Conservation (phyloP, 305 asterid species). For the Petunia hybrid region DNA sequence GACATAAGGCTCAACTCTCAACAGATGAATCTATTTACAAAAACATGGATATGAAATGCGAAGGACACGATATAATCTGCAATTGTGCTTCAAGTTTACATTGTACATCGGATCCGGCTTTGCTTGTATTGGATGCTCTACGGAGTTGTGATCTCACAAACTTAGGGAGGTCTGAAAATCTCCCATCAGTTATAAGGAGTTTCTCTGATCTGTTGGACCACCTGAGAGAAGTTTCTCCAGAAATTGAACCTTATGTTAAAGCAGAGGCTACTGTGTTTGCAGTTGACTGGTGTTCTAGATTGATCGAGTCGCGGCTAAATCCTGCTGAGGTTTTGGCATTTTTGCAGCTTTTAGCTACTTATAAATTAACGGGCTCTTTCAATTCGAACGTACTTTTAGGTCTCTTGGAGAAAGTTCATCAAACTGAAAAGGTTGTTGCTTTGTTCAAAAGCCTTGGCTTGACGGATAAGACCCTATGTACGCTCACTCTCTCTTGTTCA, state of each 20-base stretch:
- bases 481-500: neutral
- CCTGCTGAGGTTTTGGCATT: conserved; percentile 35
- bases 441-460: conserved; percentile 25
- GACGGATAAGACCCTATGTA: conserved; percentile 20
- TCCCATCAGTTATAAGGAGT: conserved; percentile 27
- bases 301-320: conserved; percentile 15
- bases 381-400: conserved; percentile 19
- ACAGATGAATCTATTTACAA: conserved; percentile 17
- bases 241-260: conserved; percentile 27
- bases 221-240: conserved; percentile 32
- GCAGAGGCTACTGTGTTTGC: conserved; percentile 29
- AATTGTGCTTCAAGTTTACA: conserved; percentile 25
- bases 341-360: conserved; percentile 36
- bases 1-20: conserved; percentile 21
- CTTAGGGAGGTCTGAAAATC: neutral
- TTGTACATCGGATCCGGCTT: conserved; percentile 35
- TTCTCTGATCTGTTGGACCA: conserved; percentile 36
- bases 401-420: conserved; percentile 27
- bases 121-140: conserved; percentile 41
- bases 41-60: neutral
- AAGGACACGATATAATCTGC: conserved; percentile 11
- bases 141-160: conserved; percentile 25
- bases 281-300: conserved; percentile 31
- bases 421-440: conserved; percentile 17
- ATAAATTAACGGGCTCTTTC: conserved; percentile 29